Percentiles rank a stretch among this genome's conserved stretches.
These are phyloP conservation scores for Cystobasidium onofrii DNA, from an alignment of 768 basidiomycete species.

Conservation along the genomic window DNA sequence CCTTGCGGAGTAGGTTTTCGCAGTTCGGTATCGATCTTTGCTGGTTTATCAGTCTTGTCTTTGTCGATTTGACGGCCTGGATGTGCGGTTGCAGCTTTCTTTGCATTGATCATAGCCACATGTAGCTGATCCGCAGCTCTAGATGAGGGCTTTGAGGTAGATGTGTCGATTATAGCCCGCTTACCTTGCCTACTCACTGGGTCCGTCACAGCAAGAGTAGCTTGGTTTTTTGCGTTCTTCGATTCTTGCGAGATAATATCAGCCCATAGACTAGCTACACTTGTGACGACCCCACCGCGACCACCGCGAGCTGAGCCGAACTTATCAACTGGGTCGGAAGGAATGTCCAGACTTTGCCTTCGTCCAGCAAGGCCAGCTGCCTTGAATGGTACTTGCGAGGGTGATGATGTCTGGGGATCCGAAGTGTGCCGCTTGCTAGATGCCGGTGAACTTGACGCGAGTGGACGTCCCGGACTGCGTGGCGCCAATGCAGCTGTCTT, in stretches of 20 bases:
- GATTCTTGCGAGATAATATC: constrained; percentile 11
- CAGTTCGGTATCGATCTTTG: too few relatives aligned
- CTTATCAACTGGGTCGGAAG: neutral
- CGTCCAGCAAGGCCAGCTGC: neutral
- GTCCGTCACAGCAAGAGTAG: neutral
- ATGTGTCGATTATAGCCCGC: too few relatives aligned
- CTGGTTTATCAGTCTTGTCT: too few relatives aligned
- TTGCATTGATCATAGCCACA: neutral
- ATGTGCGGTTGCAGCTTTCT: neutral
- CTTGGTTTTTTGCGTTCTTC: neutral
- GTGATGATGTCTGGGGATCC: neutral
- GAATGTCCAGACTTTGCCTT: neutral
- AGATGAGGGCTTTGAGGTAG: neutral
- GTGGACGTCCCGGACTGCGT: neutral
- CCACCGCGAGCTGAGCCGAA: constrained; percentile 28
- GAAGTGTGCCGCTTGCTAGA: constrained; percentile 1
- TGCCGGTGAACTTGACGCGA: neutral
- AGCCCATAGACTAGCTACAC: constrained; percentile 21
- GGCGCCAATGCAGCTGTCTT: neutral
- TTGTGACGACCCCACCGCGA: constrained; percentile 26
- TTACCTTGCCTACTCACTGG: neutral
- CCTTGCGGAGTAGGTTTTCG: neutral
- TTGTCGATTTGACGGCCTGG: too few relatives aligned
- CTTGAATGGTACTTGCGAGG: neutral
- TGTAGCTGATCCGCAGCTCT: neutral